Evolutionary conservation across 345 rosid genomes (phyloP), one percentile per base, ranked within the genome.

Genomic region (Citropsis articulata): DNA sequence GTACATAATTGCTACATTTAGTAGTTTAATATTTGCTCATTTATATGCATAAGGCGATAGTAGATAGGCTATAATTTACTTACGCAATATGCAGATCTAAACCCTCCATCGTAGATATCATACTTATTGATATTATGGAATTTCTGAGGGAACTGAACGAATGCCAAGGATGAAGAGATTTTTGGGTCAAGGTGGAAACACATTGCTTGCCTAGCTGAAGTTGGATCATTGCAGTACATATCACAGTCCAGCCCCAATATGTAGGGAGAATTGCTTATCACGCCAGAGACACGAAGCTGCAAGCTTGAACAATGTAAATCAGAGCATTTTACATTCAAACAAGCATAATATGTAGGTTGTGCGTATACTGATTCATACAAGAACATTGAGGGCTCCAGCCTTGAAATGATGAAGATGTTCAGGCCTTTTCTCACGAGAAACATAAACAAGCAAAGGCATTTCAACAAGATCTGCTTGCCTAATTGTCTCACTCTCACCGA

Each of bases 361-460:
- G 59, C 6, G 22, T 18, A 16, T 50, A 18, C 6, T 16, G 56
- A 16, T 50, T 50, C 69, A 18, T 84, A 90, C 90, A 67, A 88
- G 90, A 50, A 81, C 85, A 62, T 90, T 88, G 25, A 90, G 87
- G 21, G 91, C 93, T 75, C 91, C 91, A 16, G 87, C 91, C 73
- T 86, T 90, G 83, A 84, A 90, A 75, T 84, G 79, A 62, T 86
- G 91, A 1, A 77, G 82, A 62, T 53, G 67, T 12, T 72, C 59
- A 53, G 87, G 81, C 19, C 84, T 80, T 68, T 84, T 81, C 82
- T 89, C 89, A 5, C 91, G 80, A 14, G 88, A 76, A 63, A 88
- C 88, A 13, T 89, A 89, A 19, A 86, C 85, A 63, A 86, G 85
- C 3, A 40, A 75, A 12, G 90, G 88, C 79, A 86, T 76, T 48